phyloP scores from a whole-genome alignment of 345 rosid genomes.

The Ceriops decandra region DNA sequence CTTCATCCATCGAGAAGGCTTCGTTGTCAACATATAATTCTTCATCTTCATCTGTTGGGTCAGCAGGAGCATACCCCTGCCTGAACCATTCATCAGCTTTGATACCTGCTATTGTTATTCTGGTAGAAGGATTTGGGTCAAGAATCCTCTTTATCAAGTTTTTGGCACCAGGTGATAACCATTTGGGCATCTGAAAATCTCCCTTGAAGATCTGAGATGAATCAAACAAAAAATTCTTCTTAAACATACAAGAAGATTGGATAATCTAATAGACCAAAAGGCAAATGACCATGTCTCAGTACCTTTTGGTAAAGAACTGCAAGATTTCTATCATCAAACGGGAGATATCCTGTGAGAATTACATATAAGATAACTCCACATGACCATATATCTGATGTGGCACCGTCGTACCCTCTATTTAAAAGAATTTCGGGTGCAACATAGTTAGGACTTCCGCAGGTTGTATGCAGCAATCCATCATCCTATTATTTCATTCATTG shows the following conservation, averaged over 20 bases:
- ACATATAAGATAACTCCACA: conserved; percentile 91
- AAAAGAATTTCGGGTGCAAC: conserved; percentile 93
- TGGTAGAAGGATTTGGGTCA: conserved; percentile 69
- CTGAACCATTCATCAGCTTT: conserved; percentile 78
- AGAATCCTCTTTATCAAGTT: conserved; percentile 70
- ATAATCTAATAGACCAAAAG: not conserved
- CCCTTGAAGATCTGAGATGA: conserved; percentile 77
- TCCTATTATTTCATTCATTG: conserved; percentile 36
- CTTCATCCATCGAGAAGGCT: conserved; percentile 49
- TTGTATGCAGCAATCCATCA: conserved; percentile 89
- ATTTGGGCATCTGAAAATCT: conserved; percentile 69
- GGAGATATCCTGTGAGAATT: conserved; percentile 79
- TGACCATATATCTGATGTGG: conserved; percentile 90
- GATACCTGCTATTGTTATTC: conserved; percentile 60
- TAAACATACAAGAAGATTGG: not conserved
- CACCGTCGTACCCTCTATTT: conserved; percentile 85
- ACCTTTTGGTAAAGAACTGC: conserved; percentile 96
- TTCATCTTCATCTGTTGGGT: conserved; percentile 69
- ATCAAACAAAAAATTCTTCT: not conserved
- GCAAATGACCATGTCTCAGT: not conserved
- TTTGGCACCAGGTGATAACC: conserved; percentile 76
- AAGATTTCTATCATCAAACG: conserved; percentile 93
- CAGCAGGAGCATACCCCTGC: conserved; percentile 56
- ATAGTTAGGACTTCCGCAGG: conserved; percentile 98
- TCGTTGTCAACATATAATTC: conserved; percentile 45